These are phyloP conservation scores for Podaxis sp. DNA, from an alignment of 768 basidiomycete genomes.

Conservation along the genomic window DNA sequence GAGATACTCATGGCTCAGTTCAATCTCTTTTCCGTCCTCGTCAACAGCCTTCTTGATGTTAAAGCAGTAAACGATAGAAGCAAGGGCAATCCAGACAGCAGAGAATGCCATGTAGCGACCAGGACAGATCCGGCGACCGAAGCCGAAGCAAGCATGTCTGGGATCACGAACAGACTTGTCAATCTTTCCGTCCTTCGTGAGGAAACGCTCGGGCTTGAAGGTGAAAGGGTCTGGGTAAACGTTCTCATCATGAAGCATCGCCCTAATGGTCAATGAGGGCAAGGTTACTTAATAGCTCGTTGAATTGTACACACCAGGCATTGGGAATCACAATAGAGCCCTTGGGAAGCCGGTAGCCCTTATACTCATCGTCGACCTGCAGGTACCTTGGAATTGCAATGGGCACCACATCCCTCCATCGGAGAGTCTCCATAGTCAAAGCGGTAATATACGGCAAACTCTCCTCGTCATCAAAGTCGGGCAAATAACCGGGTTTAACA, in stretches of 20 bases:
- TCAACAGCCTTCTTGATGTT: conserved; percentile 22
- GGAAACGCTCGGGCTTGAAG: conserved; percentile 39
- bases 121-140: conserved; percentile 25
- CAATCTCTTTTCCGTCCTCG: conserved; percentile 11
- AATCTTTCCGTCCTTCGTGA: conserved; percentile 21
- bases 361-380: conserved; percentile 24
- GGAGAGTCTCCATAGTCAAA: conserved; percentile 24
- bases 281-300: not conserved
- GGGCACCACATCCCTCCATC: conserved; percentile 23
- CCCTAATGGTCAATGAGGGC: conserved; percentile 22
- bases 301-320: conserved; percentile 21
- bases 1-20: conserved; percentile 9
- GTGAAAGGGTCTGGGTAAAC: conserved; percentile 34
- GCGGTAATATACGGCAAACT: conserved; percentile 28
- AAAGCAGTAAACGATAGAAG: conserved; percentile 18
- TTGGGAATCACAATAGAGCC: conserved; percentile 29
- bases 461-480: conserved; percentile 24
- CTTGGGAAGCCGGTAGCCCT: conserved; percentile 26
- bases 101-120: conserved; percentile 22
- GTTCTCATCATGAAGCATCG: conserved; percentile 33
- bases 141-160: conserved; percentile 25
- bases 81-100: conserved; percentile 21
- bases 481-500: conserved; percentile 25
- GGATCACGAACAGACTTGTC: conserved; percentile 23
- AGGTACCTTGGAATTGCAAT: conserved; percentile 20